Evolutionary conservation across 768 basidiomycete species (phyloP), one percentile per base, ranked within the genome.

Genomic region (Pleurotus tuoliensis): DNA sequence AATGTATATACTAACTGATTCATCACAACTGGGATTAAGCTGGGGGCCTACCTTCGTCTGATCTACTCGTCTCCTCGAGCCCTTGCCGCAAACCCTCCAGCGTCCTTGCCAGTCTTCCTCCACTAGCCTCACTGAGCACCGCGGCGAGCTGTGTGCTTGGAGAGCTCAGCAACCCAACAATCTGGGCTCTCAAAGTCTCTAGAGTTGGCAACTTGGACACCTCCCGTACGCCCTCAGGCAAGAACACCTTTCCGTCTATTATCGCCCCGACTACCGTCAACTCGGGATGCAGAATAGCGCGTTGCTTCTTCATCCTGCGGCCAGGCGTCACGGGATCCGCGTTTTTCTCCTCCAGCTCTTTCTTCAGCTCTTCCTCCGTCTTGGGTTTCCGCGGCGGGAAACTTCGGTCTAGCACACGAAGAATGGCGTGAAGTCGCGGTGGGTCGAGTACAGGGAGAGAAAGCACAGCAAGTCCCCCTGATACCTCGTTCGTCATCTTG

Each of bases 101-200:
- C 41, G 88, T 86, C 75, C 89, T 74, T 55, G 86, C 82, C 66
- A 90, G 66, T 58, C 74, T 79, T 34, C 84, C 88, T 43, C 89
- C 89, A 47, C 81, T 78, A 40, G 88, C 87, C 66, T 87, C 81
- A 56, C 78, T 81, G 57, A 92, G 68, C 43, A 90, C 79, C 47
- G 82, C 85, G 3, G 88, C 82, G 47, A 95, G 75, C 69, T 91
- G 87, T 59, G 81, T 76, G 9, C 82, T 86, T 44, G 91, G 92
- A 12, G 84, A 77, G 56, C 87, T 87, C 58, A 98, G 68, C 71
- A 97, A 59, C 6, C 94, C 94, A 12, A 95, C 87, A 56, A 98
- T 79, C 70, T 96, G 93, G 15, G 86, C 86, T 52, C 88, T 73
- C 58, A 97, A 69, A 2, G 83, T 86, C 39, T 89, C 88, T 64